A percentile compares a stretch with the other conserved stretches of the same genome.
phyloP scores from a whole-genome alignment of 257 asterid genomes.

The Marsdenia floribunda region DNA sequence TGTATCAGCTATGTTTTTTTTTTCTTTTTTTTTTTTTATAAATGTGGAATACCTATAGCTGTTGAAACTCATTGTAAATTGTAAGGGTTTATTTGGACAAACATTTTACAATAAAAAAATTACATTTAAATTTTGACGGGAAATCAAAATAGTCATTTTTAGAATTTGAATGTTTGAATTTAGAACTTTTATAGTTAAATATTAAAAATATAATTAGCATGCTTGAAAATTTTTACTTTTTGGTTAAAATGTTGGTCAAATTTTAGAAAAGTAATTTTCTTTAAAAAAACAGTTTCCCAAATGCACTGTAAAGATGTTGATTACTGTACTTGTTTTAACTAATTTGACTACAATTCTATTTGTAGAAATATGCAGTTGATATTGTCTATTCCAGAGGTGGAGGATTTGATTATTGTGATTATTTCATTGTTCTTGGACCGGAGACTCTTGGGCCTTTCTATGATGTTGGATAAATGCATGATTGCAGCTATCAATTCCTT shows the following conservation, averaged over 20 bases:
- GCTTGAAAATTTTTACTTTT: no score
- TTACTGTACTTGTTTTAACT: neutral
- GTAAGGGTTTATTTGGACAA: no score
- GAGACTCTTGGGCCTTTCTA: conserved; percentile 61
- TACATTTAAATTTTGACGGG: no score
- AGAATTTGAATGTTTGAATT: no score
- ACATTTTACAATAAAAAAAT: no score
- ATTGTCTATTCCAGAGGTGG: conserved; percentile 59
- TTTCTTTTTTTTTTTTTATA: neutral
- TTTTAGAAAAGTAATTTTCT: no score
- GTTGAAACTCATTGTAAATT: neutral
- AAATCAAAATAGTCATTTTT: no score
- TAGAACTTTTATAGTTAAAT: no score
- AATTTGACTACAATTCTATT: conserved; percentile 4
- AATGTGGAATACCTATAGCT: neutral
- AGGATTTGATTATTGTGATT: conserved; percentile 56
- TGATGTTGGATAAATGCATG: conserved; percentile 49
- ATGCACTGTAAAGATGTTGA: neutral
- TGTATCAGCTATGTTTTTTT: neutral
- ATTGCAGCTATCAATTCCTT: conserved; percentile 51
- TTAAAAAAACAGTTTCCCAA: no score
- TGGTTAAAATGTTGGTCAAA: no score
- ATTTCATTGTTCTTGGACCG: conserved; percentile 72
- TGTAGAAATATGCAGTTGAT: conserved; percentile 43
- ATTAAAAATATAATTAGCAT: no score